Evolutionary conservation across 192 early-diverging fungal genomes (phyloP).

Genomic region (Coemansia sp.): DNA sequence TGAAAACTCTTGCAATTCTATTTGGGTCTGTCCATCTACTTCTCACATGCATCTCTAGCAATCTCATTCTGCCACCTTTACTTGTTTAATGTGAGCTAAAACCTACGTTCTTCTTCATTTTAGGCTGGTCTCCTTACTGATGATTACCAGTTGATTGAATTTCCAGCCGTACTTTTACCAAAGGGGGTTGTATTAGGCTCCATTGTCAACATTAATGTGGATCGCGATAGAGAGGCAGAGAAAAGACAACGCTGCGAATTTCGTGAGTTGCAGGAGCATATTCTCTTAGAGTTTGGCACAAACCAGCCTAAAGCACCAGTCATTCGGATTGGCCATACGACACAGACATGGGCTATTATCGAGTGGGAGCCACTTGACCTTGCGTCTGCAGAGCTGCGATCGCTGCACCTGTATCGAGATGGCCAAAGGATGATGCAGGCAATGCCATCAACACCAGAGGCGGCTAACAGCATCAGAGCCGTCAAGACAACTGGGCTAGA

Average conservation of each 20-base stretch:
- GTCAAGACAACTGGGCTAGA: constrained; percentile 90
- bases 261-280: constrained; percentile 82
- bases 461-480: constrained; percentile 27
- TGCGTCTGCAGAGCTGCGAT: constrained; percentile 76
- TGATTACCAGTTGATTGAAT: constrained; percentile 98
- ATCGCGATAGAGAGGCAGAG: constrained; percentile 87
- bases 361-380: constrained; percentile 91
- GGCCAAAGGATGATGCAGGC: constrained; percentile 71
- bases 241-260: constrained; percentile 78
- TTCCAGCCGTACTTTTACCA: constrained; percentile 93
- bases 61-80: background rate
- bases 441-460: constrained; percentile 44
- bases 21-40: background rate
- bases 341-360: constrained; percentile 84
- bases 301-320: constrained; percentile 76
- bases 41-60: background rate
- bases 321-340: constrained; percentile 72
- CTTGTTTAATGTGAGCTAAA: background rate
- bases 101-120: background rate
- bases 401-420: constrained; percentile 91
- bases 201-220: constrained; percentile 94
- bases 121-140: constrained; percentile 89
- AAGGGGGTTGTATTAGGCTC: constrained; percentile 91
- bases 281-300: constrained; percentile 77
- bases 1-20: background rate